Evolutionary conservation across 441 rosid species (phyloP).

Genomic region (Pelargonium cotyledonis): DNA sequence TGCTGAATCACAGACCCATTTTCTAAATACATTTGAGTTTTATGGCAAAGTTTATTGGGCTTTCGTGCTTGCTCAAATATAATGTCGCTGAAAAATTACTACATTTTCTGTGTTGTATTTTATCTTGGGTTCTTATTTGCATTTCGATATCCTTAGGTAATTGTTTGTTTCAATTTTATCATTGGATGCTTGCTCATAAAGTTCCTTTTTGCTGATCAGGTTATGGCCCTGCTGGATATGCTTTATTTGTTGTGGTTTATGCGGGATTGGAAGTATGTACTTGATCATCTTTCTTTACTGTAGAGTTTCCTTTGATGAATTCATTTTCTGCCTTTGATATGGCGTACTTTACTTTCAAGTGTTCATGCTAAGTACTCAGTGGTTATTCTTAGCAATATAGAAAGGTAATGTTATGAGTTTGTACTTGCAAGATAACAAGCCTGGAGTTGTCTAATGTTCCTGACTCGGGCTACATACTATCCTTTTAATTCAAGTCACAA

Average conservation of each 20-base stretch:
- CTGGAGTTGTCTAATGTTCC: not conserved
- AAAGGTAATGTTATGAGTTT: not conserved
- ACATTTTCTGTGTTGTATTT: not conserved
- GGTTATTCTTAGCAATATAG: slow-evolving; percentile 1
- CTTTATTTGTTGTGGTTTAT: slow-evolving; percentile 76
- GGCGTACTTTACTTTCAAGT: slow-evolving; percentile 7
- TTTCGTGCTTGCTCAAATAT: no score
- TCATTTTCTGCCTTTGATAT: slow-evolving; percentile 8
- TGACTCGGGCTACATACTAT: not conserved
- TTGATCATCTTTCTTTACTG: slow-evolving; percentile 13
- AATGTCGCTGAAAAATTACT: no score
- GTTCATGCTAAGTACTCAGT: not conserved
- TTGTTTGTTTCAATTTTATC: slow-evolving; percentile 11
- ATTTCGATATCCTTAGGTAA: slow-evolving; percentile 1
- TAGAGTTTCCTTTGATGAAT: slow-evolving; percentile 1
- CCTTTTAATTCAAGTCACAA: not conserved
- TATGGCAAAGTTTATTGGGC: no score
- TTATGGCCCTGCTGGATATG: slow-evolving; percentile 92
- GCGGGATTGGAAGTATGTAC: slow-evolving; percentile 83
- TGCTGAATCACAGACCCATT: no score
- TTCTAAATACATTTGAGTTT: no score
- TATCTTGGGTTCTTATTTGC: not conserved
- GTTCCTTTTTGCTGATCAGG: slow-evolving; percentile 36
- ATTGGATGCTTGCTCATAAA: slow-evolving; percentile 8
- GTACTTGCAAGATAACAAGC: not conserved